Conservation (phyloP, 768 basidiomycete species). For the Pleurotus tuoliensis region DNA sequence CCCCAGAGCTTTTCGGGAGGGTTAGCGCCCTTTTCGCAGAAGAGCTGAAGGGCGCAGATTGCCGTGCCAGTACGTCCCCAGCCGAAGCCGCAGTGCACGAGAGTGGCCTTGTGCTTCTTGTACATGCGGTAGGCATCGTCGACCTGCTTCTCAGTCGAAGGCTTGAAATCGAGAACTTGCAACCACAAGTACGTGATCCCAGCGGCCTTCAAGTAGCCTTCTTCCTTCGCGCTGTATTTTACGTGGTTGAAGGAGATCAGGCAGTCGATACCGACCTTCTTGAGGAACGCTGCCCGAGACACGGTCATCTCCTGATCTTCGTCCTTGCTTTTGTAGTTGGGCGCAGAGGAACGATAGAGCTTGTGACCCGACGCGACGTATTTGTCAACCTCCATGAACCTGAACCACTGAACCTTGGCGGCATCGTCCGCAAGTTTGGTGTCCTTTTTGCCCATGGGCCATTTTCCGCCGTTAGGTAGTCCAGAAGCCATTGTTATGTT, state of each 20-base stretch:
- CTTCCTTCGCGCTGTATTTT: slow-evolving; percentile 10
- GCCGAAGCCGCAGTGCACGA: slow-evolving; percentile 1
- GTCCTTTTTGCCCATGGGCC: slow-evolving; percentile 1
- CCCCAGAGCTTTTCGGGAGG: slow-evolving; percentile 1
- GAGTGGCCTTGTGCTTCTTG: not conserved
- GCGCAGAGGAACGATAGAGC: slow-evolving; percentile 2
- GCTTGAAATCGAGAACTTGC: slow-evolving; percentile 15
- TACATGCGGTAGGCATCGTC: not conserved
- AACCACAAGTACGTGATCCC: slow-evolving; percentile 16
- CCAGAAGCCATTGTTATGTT: not conserved
- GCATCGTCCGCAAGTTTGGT: not conserved
- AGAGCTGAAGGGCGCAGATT: not conserved
- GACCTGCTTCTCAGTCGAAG: not conserved
- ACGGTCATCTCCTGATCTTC: not conserved
- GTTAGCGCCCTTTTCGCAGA: not conserved
- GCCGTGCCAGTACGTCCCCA: not conserved
- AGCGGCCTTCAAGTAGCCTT: slow-evolving; percentile 4
- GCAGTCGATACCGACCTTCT: slow-evolving; percentile 13
- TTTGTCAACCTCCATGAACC: slow-evolving; percentile 3
- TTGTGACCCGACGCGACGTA: slow-evolving; percentile 1
- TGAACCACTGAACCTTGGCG: not conserved
- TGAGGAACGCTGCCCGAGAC: slow-evolving; percentile 9
- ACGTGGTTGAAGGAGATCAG: slow-evolving; percentile 18
- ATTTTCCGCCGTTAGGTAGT: not conserved
- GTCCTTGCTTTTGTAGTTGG: not conserved